A percentile compares a stretch with the other conserved stretches of the same genome.
These are phyloP conservation scores for Colletotrichum simmondsii DNA, from an alignment of 2,329 filamentous ascomycete species.

Conservation along the genomic window DNA sequence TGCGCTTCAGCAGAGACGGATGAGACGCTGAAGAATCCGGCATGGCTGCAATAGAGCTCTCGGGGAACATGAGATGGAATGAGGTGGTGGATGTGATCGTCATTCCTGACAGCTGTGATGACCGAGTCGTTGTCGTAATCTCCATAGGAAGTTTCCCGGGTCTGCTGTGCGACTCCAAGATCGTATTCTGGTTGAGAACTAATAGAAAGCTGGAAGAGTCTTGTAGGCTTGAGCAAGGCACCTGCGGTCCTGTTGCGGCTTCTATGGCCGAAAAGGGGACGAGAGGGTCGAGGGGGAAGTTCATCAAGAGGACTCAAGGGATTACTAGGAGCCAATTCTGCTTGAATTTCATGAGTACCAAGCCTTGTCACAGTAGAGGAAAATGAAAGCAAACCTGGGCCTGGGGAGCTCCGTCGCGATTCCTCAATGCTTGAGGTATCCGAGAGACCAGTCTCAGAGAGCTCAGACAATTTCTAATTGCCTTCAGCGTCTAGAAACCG, in stretches of 20 bases:
- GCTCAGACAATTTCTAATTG: not conserved
- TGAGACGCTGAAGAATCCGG: not conserved
- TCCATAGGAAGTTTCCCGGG: not conserved
- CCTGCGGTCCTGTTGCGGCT: not conserved
- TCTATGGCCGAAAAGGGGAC: not conserved
- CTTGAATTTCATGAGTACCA: not conserved
- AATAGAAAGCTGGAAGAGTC: not conserved
- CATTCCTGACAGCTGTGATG: not conserved
- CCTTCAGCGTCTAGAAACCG: not conserved
- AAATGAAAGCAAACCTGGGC: not conserved
- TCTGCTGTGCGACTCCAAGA: not conserved
- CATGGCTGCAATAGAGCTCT: not conserved
- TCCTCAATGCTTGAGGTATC: not conserved
- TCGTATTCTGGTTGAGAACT: not conserved
- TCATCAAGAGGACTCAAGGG: not conserved
- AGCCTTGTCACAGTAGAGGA: not conserved
- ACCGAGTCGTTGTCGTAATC: not conserved
- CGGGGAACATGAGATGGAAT: not conserved
- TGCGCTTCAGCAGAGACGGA: no score
- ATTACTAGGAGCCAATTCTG: not conserved
- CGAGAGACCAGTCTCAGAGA: not conserved
- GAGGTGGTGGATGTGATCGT: not conserved
- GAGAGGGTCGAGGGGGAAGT: not conserved
- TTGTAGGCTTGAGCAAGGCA: not conserved
- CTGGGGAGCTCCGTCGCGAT: not conserved